Evolutionary conservation across 768 basidiomycete genomes (phyloP), one percentile per base, ranked within the genome.

Genomic region (Pulveroboletus sp.): DNA sequence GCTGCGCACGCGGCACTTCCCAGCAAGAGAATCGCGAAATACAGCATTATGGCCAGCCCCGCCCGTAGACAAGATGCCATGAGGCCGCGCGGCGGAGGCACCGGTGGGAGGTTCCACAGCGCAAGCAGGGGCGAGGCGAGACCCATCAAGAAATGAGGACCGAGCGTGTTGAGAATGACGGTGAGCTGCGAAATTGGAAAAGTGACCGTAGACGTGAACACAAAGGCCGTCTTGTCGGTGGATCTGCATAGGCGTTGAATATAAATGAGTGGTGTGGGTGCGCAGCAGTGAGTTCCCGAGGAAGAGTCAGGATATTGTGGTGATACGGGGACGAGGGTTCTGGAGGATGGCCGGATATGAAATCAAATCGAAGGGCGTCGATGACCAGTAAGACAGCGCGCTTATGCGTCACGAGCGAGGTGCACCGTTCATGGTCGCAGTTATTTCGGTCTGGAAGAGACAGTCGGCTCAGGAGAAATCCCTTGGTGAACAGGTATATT

Each of bases 151-250:
- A 88, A 72, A 52, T 85, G 70, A 0, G 88, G 79, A 0, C 93
- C 89, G 45, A 91, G 71, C 7, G 86, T 83, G 67, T 98, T 98
- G 51, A 86, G 66, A 3, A 79, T 65, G 6, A 93, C 85, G 22
- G 91, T 83, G 2, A 88, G 38, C 0, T 84, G 84, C 0, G 93
- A 84, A 58, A 82, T 79, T 0, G 87, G 84, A 63, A 90, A 92
- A 11, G 69, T 73, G 37, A 93, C 72, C 1, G 76, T 81, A 4
- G 80, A 71, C 2, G 82, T 80, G 47, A 99, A 76, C 24, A 97
- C 65, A 68, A 98, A 99, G 7, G 89, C 94, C 1, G 86, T 71
- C 66, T 96, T 96, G 96, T 99, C 0, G 96, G 96, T 1, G 96
- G 95, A 61, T 99, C 95, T 4, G 93, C 82, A 68, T 89, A 85